These are phyloP conservation scores for Aquilaria malaccensis DNA, from an alignment of 345 rosid species.

Conservation along the genomic window DNA sequence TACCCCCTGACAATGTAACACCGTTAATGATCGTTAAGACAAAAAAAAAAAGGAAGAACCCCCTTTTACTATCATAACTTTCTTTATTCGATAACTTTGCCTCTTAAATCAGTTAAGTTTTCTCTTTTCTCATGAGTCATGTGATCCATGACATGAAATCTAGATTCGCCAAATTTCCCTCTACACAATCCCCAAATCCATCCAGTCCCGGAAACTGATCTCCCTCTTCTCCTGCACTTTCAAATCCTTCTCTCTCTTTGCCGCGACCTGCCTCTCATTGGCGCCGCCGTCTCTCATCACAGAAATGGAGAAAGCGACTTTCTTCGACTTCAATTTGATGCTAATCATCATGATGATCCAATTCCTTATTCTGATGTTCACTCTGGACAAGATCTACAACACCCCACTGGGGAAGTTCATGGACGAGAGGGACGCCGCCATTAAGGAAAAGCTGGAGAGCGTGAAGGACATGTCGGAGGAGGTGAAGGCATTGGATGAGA, in stretches of 20 bases:
- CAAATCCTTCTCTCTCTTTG: slow-evolving; percentile 57
- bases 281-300: slow-evolving; percentile 72
- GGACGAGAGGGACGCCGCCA: slow-evolving; percentile 70
- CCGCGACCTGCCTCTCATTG: slow-evolving; percentile 34
- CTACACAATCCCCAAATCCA: slow-evolving; percentile 26
- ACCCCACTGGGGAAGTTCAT: slow-evolving; percentile 84
- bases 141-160: slow-evolving; percentile 21
- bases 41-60: no score
- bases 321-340: slow-evolving; percentile 90
- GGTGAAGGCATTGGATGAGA: slow-evolving; percentile 83
- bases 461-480: slow-evolving; percentile 77
- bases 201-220: slow-evolving; percentile 24
- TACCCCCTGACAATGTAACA: no score
- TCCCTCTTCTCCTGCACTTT: slow-evolving; percentile 32
- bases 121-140: no score
- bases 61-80: no score
- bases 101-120: no score
- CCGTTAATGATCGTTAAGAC: no score
- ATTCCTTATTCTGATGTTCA: slow-evolving; percentile 77
- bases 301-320: slow-evolving; percentile 77
- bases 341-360: slow-evolving; percentile 78
- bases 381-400: slow-evolving; percentile 75
- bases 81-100: no score
- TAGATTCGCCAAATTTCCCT: slow-evolving; percentile 26
- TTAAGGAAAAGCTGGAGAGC: slow-evolving; percentile 69